These are phyloP conservation scores for Lentithecium fluviatile DNA, from an alignment of 495 filamentous ascomycete species.

Conservation along the genomic window DNA sequence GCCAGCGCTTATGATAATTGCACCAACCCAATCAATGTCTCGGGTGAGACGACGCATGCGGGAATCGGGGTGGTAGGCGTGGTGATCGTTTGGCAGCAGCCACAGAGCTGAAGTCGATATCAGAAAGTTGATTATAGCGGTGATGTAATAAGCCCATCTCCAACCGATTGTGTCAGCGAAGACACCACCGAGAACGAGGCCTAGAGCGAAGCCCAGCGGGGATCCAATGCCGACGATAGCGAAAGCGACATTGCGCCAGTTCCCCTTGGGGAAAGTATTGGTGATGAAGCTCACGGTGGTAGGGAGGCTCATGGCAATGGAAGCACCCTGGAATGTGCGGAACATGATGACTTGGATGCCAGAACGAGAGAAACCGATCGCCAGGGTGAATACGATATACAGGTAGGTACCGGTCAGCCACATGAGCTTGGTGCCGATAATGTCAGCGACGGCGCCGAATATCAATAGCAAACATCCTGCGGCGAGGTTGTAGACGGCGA, in stretches of 20 bases:
- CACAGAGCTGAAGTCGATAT: constrained; percentile 39
- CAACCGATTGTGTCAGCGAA: constrained; percentile 49
- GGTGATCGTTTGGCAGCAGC: constrained; percentile 35
- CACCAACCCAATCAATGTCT: constrained; percentile 52
- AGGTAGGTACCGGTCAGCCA: no score
- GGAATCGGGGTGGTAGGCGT: constrained; percentile 3
- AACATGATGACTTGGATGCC: constrained; percentile 52
- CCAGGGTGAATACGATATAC: constrained; percentile 37
- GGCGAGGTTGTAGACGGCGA: no score
- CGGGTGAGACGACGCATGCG: constrained; percentile 31
- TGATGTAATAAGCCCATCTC: constrained; percentile 47
- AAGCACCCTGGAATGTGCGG: constrained; percentile 52
- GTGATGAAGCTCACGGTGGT: constrained; percentile 51
- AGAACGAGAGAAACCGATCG: constrained; percentile 45
- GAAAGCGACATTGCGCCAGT: constrained; percentile 47
- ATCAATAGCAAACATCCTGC: no score
- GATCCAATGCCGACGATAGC: constrained; percentile 46
- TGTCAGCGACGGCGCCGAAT: no score
- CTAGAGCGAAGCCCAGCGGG: constrained; percentile 49
- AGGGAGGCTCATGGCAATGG: constrained; percentile 52
- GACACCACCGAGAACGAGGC: constrained; percentile 49
- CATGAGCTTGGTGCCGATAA: no score
- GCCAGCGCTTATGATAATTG: constrained; percentile 39
- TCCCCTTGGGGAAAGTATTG: constrained; percentile 40
- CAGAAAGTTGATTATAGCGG: constrained; percentile 41